A percentile compares a stretch with the other conserved stretches of the same genome.
Conservation (phyloP, 2,329 filamentous ascomycete species). For the Xylariomycetidae sp. region DNA sequence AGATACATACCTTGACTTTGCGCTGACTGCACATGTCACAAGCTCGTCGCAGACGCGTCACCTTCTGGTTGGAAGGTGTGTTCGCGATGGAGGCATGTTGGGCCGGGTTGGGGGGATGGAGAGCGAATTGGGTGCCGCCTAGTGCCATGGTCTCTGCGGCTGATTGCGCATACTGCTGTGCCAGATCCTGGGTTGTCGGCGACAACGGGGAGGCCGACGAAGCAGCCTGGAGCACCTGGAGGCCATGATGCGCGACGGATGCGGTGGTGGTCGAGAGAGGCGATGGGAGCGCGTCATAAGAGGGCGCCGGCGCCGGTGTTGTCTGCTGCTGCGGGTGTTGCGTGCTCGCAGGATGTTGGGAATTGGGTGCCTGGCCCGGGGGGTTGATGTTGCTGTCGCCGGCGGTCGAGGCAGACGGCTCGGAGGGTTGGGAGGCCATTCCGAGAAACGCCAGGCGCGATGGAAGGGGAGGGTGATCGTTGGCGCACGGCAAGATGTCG, state of each 20-base stretch:
- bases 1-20: constrained; percentile 45
- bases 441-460: constrained; percentile 1
- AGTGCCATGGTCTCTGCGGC: constrained; percentile 27
- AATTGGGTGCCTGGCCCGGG: background rate
- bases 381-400: constrained; percentile 2
- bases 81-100: constrained; percentile 2
- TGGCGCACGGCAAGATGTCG: constrained; percentile 21
- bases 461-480: constrained; percentile 1
- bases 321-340: constrained; percentile 1
- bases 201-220: constrained; percentile 17
- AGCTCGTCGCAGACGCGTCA: constrained; percentile 50
- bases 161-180: constrained; percentile 28
- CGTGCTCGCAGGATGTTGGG: constrained; percentile 1
- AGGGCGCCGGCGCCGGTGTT: background rate
- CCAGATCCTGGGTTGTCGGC: constrained; percentile 14
- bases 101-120: constrained; percentile 6
- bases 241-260: constrained; percentile 26
- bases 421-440: constrained; percentile 6
- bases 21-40: constrained; percentile 58
- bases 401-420: constrained; percentile 1
- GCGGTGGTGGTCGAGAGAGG: constrained; percentile 12
- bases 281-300: constrained; percentile 15
- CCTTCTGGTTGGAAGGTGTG: constrained; percentile 30
- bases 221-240: constrained; percentile 24
- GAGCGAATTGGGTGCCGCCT: constrained; percentile 17